Conservation (phyloP, 106 monocot species). For the Apostasia shenzhenica region DNA sequence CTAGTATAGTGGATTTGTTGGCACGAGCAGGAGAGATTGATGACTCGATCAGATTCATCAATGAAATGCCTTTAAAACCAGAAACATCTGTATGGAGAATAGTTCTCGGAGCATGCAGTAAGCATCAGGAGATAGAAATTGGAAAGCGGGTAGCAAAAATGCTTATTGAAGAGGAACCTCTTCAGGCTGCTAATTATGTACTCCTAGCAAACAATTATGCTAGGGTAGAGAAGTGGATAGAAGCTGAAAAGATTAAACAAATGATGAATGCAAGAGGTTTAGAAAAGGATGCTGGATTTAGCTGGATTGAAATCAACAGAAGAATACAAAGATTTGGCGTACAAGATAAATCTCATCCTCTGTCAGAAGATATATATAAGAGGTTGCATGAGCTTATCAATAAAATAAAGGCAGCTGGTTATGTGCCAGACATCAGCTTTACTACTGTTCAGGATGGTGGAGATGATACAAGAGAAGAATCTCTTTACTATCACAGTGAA, state of each 20-base stretch:
- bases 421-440: slow-evolving; percentile 20
- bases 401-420: slow-evolving; percentile 9
- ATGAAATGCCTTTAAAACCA: slow-evolving; percentile 15
- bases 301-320: slow-evolving; percentile 22
- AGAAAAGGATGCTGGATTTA: slow-evolving; percentile 18
- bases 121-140: slow-evolving; percentile 16
- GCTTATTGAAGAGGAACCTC: slow-evolving; percentile 20
- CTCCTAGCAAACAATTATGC: slow-evolving; percentile 24
- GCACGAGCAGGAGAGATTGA: slow-evolving; percentile 18
- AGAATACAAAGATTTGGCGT: slow-evolving; percentile 16
- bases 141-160: slow-evolving; percentile 19
- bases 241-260: slow-evolving; percentile 16
- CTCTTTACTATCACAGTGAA: slow-evolving; percentile 22
- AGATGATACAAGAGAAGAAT: slow-evolving; percentile 13
- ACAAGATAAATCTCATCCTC: slow-evolving; percentile 21
- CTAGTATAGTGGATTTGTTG: slow-evolving; percentile 16
- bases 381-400: slow-evolving; percentile 8
- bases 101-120: slow-evolving; percentile 26
- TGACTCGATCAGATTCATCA: slow-evolving; percentile 12
- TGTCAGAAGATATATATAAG: slow-evolving; percentile 16
- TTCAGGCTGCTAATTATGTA: slow-evolving; percentile 26
- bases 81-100: slow-evolving; percentile 12
- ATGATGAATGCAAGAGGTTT: slow-evolving; percentile 18
- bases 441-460: slow-evolving; percentile 8
- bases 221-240: slow-evolving; percentile 13